Conservation (phyloP, 768 basidiomycete genomes). For the Dentipellis fragilis region DNA sequence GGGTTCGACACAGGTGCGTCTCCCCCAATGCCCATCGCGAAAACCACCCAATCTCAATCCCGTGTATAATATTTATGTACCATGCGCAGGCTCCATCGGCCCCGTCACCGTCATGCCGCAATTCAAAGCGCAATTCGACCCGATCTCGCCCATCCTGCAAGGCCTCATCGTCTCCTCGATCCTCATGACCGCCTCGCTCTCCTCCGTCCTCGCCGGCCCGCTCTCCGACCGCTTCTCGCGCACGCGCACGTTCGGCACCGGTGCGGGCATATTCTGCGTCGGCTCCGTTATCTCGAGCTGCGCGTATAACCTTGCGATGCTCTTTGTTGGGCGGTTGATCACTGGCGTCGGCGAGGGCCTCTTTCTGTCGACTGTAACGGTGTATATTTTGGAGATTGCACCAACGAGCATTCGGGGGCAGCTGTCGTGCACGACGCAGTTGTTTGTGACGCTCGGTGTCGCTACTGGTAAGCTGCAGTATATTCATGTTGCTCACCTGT, state of each 20-base stretch:
- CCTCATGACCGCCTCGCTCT: constrained; percentile 30
- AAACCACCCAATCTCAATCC: not conserved
- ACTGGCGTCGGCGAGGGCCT: constrained; percentile 39
- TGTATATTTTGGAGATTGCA: constrained; percentile 33
- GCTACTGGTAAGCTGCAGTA: constrained; percentile 21
- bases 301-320: constrained; percentile 23
- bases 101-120: constrained; percentile 38
- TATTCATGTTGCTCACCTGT: constrained; percentile 16
- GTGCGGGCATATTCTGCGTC: constrained; percentile 30
- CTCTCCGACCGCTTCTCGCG: constrained; percentile 37
- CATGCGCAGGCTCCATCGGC: constrained; percentile 23
- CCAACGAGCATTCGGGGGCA: constrained; percentile 31
- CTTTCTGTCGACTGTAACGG: constrained; percentile 31
- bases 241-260: constrained; percentile 33
- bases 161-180: constrained; percentile 35
- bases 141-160: constrained; percentile 26
- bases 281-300: constrained; percentile 31
- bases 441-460: constrained; percentile 34
- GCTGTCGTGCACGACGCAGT: constrained; percentile 30
- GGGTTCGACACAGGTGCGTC: constrained; percentile 24
- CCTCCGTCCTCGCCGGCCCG: constrained; percentile 30
- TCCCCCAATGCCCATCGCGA: not conserved
- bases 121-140: constrained; percentile 28
- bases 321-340: constrained; percentile 35
- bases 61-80: not conserved